Conservation (phyloP, 495 filamentous ascomycete genomes). For the Xylaria cubensis region DNA sequence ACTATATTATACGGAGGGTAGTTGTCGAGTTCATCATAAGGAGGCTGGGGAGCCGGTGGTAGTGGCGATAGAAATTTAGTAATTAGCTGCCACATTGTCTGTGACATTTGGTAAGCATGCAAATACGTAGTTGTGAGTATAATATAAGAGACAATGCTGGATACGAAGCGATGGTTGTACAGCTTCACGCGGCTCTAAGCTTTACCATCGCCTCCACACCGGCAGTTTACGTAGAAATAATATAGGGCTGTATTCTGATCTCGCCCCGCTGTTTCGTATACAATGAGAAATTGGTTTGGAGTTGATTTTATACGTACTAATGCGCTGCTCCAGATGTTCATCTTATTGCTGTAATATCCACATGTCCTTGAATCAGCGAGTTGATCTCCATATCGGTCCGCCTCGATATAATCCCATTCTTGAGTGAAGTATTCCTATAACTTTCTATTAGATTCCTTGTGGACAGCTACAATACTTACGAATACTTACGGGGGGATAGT, state of each 20-base stretch:
- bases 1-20: not conserved
- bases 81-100: conserved; percentile 37
- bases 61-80: conserved; percentile 5
- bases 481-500: conserved; percentile 30
- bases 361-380: conserved; percentile 15
- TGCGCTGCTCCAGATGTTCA: conserved; percentile 35
- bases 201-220: not conserved
- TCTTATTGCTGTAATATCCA: conserved; percentile 31
- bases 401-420: conserved; percentile 28
- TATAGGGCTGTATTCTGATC: not conserved
- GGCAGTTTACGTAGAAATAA: not conserved
- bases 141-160: not conserved
- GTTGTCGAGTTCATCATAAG: not conserved
- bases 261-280: not conserved
- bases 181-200: not conserved
- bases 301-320: conserved; percentile 20
- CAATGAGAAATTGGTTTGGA: not conserved
- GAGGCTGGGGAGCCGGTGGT: conserved; percentile 30
- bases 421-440: conserved; percentile 33
- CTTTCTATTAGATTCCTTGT: conserved; percentile 10
- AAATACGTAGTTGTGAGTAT: not conserved
- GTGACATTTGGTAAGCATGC: conserved; percentile 11
- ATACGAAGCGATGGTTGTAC: not conserved
- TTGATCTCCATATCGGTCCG: not conserved
- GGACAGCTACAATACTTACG: not conserved